Percentiles rank a stretch among this genome's conserved stretches.
Evolutionary conservation across 192 early-diverging fungal genomes (phyloP).

Genomic region (Linnemannia hyalina): DNA sequence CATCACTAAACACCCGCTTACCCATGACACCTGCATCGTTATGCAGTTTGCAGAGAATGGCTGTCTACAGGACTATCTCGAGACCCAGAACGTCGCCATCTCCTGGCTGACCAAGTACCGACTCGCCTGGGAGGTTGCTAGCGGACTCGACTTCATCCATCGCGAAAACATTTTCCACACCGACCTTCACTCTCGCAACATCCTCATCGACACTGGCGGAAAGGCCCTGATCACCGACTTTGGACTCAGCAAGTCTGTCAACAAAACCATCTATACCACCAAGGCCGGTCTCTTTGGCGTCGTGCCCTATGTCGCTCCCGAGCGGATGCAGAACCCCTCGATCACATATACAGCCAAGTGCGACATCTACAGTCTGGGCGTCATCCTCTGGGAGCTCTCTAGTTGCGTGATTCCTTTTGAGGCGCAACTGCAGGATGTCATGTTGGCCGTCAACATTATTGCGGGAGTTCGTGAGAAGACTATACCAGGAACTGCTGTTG

Average conservation of each 20-base stretch:
- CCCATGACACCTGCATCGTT: constrained; percentile 54
- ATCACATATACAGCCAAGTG: constrained; percentile 60
- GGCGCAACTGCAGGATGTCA: constrained; percentile 56
- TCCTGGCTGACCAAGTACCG: constrained; percentile 54
- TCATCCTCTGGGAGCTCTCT: constrained; percentile 67
- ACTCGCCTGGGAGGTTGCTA: constrained; percentile 57
- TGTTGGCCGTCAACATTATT: constrained; percentile 58
- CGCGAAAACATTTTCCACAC: constrained; percentile 57
- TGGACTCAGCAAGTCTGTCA: constrained; percentile 50
- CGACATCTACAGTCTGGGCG: constrained; percentile 68
- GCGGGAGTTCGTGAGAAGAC: constrained; percentile 56
- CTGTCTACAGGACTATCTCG: constrained; percentile 55
- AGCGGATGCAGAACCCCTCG: constrained; percentile 60
- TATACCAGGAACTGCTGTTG: constrained; percentile 51
- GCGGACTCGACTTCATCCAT: constrained; percentile 54
- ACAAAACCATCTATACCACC: constrained; percentile 55
- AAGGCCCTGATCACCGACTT: constrained; percentile 56
- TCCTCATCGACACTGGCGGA: constrained; percentile 54
- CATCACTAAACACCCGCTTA: constrained; percentile 57
- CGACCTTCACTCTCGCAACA: constrained; percentile 54
- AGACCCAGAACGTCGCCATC: constrained; percentile 48
- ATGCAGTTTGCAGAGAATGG: constrained; percentile 60
- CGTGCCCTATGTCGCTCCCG: constrained; percentile 67
- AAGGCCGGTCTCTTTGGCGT: constrained; percentile 64
- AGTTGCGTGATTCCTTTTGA: constrained; percentile 55